These are phyloP conservation scores for Albatrellus ellisii DNA, from an alignment of 768 basidiomycete species.

Conservation along the genomic window DNA sequence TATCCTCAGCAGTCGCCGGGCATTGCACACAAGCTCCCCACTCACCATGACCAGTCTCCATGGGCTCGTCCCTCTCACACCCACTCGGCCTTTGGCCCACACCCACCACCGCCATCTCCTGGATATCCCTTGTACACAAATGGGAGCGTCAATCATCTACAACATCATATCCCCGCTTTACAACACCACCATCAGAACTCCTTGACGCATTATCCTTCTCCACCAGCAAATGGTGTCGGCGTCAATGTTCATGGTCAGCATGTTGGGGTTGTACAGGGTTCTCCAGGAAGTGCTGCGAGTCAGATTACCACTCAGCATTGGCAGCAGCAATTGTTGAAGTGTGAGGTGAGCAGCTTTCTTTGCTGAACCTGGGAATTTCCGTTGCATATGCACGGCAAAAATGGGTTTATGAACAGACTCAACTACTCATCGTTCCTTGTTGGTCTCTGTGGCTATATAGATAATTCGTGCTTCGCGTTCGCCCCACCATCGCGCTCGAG, in stretches of 20 bases:
- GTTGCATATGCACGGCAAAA: conserved; percentile 9
- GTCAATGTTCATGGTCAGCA: conserved; percentile 13
- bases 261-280: conserved; percentile 11
- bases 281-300: conserved; percentile 22
- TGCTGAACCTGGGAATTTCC: conserved; percentile 3
- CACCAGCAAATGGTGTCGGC: conserved; percentile 33
- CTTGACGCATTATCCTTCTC: conserved; percentile 65
- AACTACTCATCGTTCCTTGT: neutral
- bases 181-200: conserved; percentile 79
- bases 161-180: conserved; percentile 30
- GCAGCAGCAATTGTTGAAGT: conserved; percentile 90
- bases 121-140: conserved; percentile 70
- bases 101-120: conserved; percentile 50
- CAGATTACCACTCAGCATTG: conserved; percentile 74
- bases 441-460: conserved; percentile 31
- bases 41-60: conserved; percentile 62
- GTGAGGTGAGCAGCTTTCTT: conserved; percentile 51
- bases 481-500: conserved; percentile 88
- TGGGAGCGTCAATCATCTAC: conserved; percentile 30
- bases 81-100: conserved; percentile 29
- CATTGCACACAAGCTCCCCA: conserved; percentile 63
- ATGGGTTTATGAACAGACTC: neutral
- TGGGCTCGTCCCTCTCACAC: conserved; percentile 48
- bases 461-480: conserved; percentile 76
- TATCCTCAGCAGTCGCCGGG: conserved; percentile 78